Evolutionary conservation across 495 filamentous ascomycete genomes (phyloP).

Genomic region (Neurospora sp.): DNA sequence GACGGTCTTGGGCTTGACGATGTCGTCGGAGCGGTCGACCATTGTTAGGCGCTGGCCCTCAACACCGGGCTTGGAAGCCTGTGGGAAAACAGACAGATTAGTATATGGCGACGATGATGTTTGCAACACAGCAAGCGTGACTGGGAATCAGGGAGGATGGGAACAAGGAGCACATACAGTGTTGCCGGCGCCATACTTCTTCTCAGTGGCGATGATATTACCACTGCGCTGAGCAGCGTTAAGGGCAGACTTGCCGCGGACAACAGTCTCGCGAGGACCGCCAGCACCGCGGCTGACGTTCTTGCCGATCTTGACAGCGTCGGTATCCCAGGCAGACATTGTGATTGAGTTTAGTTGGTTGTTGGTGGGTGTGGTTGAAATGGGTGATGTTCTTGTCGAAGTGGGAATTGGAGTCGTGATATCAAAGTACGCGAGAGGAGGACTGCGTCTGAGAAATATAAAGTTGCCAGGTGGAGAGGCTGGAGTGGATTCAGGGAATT

Average conservation of each 20-base stretch:
- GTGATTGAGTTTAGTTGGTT: slow-evolving; percentile 16
- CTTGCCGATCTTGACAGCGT: slow-evolving; percentile 84
- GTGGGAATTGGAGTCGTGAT: background rate
- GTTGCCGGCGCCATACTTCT: slow-evolving; percentile 76
- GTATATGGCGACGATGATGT: background rate
- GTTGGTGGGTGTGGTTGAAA: background rate
- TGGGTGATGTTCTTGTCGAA: background rate
- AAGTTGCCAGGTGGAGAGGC: slow-evolving; percentile 3
- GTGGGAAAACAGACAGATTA: slow-evolving; percentile 5
- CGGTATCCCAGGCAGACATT: slow-evolving; percentile 64
- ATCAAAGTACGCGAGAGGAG: background rate
- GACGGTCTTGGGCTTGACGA: slow-evolving; percentile 90
- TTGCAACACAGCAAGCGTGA: background rate
- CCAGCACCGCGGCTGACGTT: slow-evolving; percentile 56
- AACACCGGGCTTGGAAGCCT: slow-evolving; percentile 48
- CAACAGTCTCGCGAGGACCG: slow-evolving; percentile 67
- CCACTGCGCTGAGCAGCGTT: slow-evolving; percentile 85
- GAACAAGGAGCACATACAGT: slow-evolving; percentile 46
- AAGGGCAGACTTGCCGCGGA: slow-evolving; percentile 74
- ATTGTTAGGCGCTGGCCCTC: slow-evolving; percentile 97
- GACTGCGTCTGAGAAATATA: background rate
- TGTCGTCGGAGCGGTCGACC: slow-evolving; percentile 95
- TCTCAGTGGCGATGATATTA: slow-evolving; percentile 72
- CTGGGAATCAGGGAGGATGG: background rate
- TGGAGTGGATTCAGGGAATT: background rate